Evolutionary conservation across 495 filamentous ascomycete genomes (phyloP), one percentile per base, ranked within the genome.

Genomic region (Hyaloscypha variabilis): DNA sequence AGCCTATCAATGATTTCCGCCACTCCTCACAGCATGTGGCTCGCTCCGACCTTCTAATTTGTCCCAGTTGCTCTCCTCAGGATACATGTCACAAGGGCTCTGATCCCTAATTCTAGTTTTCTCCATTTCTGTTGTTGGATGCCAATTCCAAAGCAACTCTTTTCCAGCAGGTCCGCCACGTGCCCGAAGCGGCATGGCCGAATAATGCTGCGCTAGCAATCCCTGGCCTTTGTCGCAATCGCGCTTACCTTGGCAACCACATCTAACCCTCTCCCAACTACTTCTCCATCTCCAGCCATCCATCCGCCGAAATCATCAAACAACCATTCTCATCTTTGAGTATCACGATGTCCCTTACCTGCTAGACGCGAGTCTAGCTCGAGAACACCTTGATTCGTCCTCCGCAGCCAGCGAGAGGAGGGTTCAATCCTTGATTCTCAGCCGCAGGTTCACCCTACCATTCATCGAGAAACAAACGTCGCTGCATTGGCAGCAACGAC

Each of bases 321-420:
- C 39, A 49, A 61, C 34, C 13, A 24, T 36, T 23, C n/a, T 25
- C 28, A 64, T 64, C 51, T 39, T 49, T 34, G 19, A 50, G 24
- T 4, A 34, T 25, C 39, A 31, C 60, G 34, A 71, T 71, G 69
- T 53, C 39, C 39, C 53, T 24, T 67, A 66, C 67, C 70, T 72
- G 70, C 70, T 72, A 72, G 70, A 69, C 70, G 58, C 36, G 5
- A 36, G 70, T 69, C 70, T 72, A 69, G 70, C 69, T 66, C 51
- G 62, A 68, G 60, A 60, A 60, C 62, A 72, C 59, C 8, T 67
- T 63, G 65, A 65, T 62, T 67, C 67, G 52, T 67, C 67, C 70
- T 72, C 62, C 70, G 67, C 65, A 69, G 67, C 70, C 64, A 72
- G 70, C 70, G 69, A 50, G 59, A 67, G 69, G 67, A 63, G 60